Evolutionary conservation across 2,329 filamentous ascomycete species (phyloP), one percentile per base, ranked within the genome.

Genomic region (Xylaria sp.): DNA sequence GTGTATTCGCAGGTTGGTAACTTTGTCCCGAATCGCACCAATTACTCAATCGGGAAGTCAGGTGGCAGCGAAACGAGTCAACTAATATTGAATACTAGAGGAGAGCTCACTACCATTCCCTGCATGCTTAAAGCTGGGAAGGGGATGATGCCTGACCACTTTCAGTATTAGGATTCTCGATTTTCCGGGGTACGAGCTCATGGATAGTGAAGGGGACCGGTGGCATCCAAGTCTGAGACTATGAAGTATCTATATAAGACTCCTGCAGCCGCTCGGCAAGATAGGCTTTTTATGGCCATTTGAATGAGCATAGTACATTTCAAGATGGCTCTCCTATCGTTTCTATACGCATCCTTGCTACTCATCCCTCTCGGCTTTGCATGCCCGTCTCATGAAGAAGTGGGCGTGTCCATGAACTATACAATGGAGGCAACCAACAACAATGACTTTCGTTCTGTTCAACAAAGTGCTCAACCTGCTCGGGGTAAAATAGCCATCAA

Each of bases 21-120:
- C 41, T 44, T 56, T 56, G 10, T 56, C 41, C 56, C 66, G 61
- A 68, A 68, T 68, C 66, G 62, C 66, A 68, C 61, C 48, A 62
- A 23, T 52, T 68, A 62, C 66, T 20, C 56, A 12, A 65, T 65
- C 51, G 20, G 66, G 44, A 34, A 41, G 12, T 32, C 23, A 5
- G 50, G 39, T 44, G 61, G n/a, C 25, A 5, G 10, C 20, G 20
- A 15, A 32, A 13, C 25, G 51, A 34, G 20, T 34, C 25, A 32
- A 25, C 23, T 3, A 1, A 25, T 25, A n/a, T 34, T 37, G 18
- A 48, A n/a, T 48, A 46, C 25, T 56, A n/a, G n/a, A 25, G 8
- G 9, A 50, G 23, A 44, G 50, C 60, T 20, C 8, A 34, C 5
- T 15, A 55, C 37, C 15, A 34, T 37, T 18, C 8, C 2, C 41